Base-by-base conservation (phyloP, 2,329 filamentous ascomycete species). In the Teratosphaeria epicoccoides region DNA sequence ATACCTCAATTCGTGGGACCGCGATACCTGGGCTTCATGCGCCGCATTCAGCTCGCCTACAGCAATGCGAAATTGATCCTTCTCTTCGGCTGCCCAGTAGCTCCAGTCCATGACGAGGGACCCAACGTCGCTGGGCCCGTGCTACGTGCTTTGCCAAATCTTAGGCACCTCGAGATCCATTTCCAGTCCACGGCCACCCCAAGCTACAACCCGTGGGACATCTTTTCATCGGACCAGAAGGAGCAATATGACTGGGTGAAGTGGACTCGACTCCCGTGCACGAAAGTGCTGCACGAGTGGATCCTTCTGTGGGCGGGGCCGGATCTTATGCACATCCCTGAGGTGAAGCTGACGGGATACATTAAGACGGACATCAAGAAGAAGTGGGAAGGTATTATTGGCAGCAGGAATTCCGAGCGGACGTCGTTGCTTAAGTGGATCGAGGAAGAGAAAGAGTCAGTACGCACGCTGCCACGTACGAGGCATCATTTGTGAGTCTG, bases 321-420 rank as follows among this genome's bases (percentile, higher is more conserved):
- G 11, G 20, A 49, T 22, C 25, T 54, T 3, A 22, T 28, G 24
- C 1, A 6, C 12, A 43, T 52, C 12, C 49, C n/a, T 14, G 46
- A 22, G 9, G 20, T 54, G 1, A 11, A 40, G 22, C n/a, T 48
- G 12, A 51, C 24, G 6, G 52, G 52, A 4, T 46, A 43, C 29
- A 26, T 51, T 17, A 50, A 50, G 43, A 40, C 24, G 11, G 2
- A 17, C 6, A 37, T 26, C 6, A 51, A 24, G 25, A 43, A 44
- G 45, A 47, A 51, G 40, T 54, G 52, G 52, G 49, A 54, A 24
- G 17, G 10, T 2, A 23, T 54, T 14, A 24, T 50, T 4, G 24
- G 29, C 26, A 14, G 37, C 22, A 40, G 12, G 22, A 43, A 7
- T n/a, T 20, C n/a, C 28, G 28, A 49, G 25, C 28, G 26, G 14